Evolutionary conservation across 768 basidiomycete species (phyloP).

Genomic region (Podaxis mareebaensis): DNA sequence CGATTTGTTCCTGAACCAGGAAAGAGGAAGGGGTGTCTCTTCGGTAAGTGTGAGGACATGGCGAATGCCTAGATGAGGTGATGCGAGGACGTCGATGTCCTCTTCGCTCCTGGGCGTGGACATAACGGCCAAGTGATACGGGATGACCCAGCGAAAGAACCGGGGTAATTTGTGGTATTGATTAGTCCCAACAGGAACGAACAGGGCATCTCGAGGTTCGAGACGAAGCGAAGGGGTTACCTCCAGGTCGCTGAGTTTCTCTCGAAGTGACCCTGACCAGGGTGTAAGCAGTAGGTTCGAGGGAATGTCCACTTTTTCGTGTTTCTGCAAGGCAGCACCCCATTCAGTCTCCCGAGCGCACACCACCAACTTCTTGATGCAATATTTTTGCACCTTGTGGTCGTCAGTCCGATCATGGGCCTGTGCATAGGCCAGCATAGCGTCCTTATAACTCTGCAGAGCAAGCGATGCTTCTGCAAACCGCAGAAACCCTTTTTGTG

Average conservation of each 20-base stretch:
- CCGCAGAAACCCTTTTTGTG: slow-evolving; percentile 49
- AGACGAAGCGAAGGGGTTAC: slow-evolving; percentile 39
- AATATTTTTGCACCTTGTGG: slow-evolving; percentile 38
- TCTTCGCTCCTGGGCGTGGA: slow-evolving; percentile 53
- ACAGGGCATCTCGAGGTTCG: slow-evolving; percentile 41
- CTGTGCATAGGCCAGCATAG: slow-evolving; percentile 57
- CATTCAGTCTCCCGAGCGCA: slow-evolving; percentile 53
- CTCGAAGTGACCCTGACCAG: slow-evolving; percentile 40
- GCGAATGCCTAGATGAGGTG: slow-evolving; percentile 50
- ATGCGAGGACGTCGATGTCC: slow-evolving; percentile 49
- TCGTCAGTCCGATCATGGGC: slow-evolving; percentile 42
- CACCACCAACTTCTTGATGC: slow-evolving; percentile 43
- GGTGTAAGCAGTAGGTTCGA: slow-evolving; percentile 36
- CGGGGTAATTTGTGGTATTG: slow-evolving; percentile 48
- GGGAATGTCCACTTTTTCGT: slow-evolving; percentile 43
- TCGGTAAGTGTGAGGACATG: slow-evolving; percentile 61
- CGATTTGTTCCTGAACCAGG: slow-evolving; percentile 47
- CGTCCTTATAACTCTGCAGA: slow-evolving; percentile 40
- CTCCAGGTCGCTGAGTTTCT: slow-evolving; percentile 31
- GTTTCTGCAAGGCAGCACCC: slow-evolving; percentile 44
- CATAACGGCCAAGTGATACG: slow-evolving; percentile 59
- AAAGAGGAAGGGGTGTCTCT: slow-evolving; percentile 46
- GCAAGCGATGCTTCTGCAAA: slow-evolving; percentile 46
- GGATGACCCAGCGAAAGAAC: slow-evolving; percentile 65
- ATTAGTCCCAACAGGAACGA: slow-evolving; percentile 30